phyloP scores from a whole-genome alignment of 495 filamentous ascomycete species.

The Chaetomidium leptoderma region DNA sequence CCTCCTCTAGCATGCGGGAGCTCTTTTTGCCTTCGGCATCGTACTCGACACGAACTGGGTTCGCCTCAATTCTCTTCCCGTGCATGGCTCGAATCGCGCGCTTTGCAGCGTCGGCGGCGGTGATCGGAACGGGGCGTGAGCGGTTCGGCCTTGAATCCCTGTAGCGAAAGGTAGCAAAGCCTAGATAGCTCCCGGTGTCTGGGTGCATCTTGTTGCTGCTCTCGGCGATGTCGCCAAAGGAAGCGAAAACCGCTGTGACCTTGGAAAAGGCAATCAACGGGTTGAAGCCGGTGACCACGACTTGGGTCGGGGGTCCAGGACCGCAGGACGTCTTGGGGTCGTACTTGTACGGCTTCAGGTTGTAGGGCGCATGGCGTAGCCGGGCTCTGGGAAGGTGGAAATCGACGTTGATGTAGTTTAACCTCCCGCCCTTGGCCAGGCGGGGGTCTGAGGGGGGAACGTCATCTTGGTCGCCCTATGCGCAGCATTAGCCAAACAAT shows the following conservation, averaged over 20 bases:
- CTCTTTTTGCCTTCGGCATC: conserved; percentile 84
- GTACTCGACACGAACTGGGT: conserved; percentile 71
- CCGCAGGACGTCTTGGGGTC: conserved; percentile 78
- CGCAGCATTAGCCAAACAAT: conserved; percentile 47
- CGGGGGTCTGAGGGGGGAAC: conserved; percentile 71
- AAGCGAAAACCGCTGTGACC: conserved; percentile 73
- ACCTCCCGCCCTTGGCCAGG: conserved; percentile 54
- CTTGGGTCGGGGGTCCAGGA: conserved; percentile 79
- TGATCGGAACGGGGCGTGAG: conserved; percentile 46
- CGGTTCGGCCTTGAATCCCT: conserved; percentile 59
- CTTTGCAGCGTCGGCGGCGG: conserved; percentile 73
- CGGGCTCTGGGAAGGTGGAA: conserved; percentile 70
- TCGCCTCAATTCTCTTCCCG: conserved; percentile 65
- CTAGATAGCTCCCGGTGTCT: conserved; percentile 84
- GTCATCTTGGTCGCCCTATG: conserved; percentile 57
- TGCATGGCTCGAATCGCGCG: conserved; percentile 67
- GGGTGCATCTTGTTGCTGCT: conserved; percentile 90
- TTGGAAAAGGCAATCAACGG: conserved; percentile 75
- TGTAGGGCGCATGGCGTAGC: conserved; percentile 72
- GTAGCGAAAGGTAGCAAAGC: conserved; percentile 87
- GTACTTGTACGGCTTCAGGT: conserved; percentile 69
- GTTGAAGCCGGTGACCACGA: conserved; percentile 91
- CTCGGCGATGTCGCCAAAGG: conserved; percentile 82
- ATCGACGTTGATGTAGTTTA: conserved; percentile 57
- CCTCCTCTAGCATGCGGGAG: conserved; percentile 63